Evolutionary conservation across 768 basidiomycete species (phyloP).

Genomic region (Wakefieldia striispora): DNA sequence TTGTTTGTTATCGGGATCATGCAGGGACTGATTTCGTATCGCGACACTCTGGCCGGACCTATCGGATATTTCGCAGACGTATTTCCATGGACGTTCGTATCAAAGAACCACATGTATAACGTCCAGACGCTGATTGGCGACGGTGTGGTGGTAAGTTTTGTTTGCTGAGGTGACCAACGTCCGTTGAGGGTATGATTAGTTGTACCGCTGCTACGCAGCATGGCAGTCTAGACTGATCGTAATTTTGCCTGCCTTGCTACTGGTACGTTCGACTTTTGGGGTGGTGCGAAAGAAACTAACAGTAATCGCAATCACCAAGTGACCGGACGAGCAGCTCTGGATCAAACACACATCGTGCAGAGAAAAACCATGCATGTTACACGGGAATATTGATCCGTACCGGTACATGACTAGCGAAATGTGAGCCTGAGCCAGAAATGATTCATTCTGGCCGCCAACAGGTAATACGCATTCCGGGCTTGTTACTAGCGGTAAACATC

Average conservation of each 20-base stretch:
- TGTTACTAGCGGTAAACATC: too few species aligned
- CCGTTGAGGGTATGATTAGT: not conserved
- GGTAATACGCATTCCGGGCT: too few species aligned
- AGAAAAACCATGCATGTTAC: too few species aligned
- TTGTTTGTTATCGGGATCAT: conserved; percentile 9
- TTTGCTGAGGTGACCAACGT: not conserved
- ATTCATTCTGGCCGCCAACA: too few species aligned
- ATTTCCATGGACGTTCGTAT: conserved; percentile 24
- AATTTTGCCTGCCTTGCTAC: conserved; percentile 18
- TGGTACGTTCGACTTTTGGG: conserved; percentile 4
- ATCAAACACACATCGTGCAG: too few species aligned
- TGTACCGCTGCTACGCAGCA: conserved; percentile 24
- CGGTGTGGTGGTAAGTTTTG: conserved; percentile 19
- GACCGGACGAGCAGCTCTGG: too few species aligned
- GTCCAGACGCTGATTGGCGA: conserved; percentile 25
- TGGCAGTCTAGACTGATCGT: conserved; percentile 25
- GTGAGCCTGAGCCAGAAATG: too few species aligned
- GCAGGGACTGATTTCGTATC: conserved; percentile 20
- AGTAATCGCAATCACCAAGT: not conserved
- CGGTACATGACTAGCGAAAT: too few species aligned
- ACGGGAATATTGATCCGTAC: too few species aligned
- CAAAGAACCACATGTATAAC: conserved; percentile 19
- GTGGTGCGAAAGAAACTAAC: not conserved
- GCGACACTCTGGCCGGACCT: conserved; percentile 24
- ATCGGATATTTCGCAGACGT: conserved; percentile 20